Conservation (phyloP, 139 green algal species). For the Volvox africanus region DNA sequence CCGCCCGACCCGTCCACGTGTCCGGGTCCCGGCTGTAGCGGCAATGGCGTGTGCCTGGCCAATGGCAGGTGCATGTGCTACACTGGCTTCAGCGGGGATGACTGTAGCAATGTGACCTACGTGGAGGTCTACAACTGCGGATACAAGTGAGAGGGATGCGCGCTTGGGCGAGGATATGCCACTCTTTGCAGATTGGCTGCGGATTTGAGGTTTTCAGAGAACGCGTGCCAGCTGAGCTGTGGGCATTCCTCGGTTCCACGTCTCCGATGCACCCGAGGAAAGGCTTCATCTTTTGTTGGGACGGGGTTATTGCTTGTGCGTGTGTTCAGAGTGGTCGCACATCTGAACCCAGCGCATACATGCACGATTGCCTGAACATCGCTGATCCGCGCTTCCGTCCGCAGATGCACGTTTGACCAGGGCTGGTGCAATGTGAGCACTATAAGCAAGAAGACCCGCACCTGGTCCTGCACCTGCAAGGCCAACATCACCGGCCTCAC, state of each 20-base stretch:
- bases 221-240: no score
- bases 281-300: no score
- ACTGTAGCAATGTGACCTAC: conserved; percentile 3
- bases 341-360: no score
- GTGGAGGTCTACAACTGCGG: conserved; percentile 49
- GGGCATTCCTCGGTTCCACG: no score
- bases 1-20: conserved; percentile 4
- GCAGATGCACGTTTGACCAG: conserved; percentile 57
- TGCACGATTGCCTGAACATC: no score
- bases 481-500: conserved; percentile 20
- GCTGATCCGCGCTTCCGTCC: neutral
- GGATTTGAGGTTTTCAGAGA: no score
- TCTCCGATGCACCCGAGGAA: no score
- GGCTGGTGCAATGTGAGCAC: conserved; percentile 38
- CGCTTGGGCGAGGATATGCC: no score
- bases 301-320: no score
- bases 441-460: neutral
- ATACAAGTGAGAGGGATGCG: conserved; percentile 29
- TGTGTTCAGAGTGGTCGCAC: no score
- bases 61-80: conserved; percentile 44
- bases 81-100: conserved; percentile 14
- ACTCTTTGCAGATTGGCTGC: no score
- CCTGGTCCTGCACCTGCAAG: conserved; percentile 52
- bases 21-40: conserved; percentile 38
- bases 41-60: conserved; percentile 39